Percentiles rank a stretch among this genome's conserved stretches.
Evolutionary conservation across 1,284 basidiomycete genomes (phyloP).

Genomic region (Phylloporus gajari): DNA sequence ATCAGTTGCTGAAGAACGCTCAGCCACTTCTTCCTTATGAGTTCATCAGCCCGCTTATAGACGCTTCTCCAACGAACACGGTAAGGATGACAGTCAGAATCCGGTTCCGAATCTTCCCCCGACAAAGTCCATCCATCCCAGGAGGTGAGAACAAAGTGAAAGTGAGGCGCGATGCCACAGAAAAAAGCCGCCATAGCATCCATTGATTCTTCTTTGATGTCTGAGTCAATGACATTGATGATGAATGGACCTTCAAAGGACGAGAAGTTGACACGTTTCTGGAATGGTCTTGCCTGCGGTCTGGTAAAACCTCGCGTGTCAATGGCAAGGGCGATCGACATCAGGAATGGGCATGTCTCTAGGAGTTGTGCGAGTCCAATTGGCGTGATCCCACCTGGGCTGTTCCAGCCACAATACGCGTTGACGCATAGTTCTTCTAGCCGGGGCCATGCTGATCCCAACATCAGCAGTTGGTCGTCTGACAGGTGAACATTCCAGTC

Average conservation of each 20-base stretch:
- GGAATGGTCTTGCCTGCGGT: neutral
- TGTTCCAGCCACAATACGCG: neutral
- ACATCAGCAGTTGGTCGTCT: neutral
- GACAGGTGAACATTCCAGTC: neutral
- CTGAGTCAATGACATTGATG: neutral
- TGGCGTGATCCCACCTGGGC: neutral
- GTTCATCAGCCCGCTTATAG: neutral
- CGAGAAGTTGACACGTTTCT: neutral
- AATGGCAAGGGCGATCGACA: neutral
- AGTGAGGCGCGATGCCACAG: neutral
- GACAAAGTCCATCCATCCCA: neutral
- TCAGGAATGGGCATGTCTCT: neutral
- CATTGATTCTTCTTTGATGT: neutral
- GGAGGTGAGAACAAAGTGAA: neutral
- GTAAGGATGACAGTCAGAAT: too few relatives aligned
- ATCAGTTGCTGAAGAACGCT: too few relatives aligned
- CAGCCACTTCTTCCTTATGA: too few relatives aligned
- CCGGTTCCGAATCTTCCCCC: too few relatives aligned
- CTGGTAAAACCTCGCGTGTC: neutral
- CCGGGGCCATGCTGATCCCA: constrained; percentile 2
- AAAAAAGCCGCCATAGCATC: neutral
- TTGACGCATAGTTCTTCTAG: neutral
- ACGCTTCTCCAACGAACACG: neutral
- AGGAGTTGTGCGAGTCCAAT: neutral
- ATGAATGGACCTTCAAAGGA: neutral